Base-by-base conservation (phyloP, 2,329 filamentous ascomycete genomes). In the Teratosphaeria destructans region DNA sequence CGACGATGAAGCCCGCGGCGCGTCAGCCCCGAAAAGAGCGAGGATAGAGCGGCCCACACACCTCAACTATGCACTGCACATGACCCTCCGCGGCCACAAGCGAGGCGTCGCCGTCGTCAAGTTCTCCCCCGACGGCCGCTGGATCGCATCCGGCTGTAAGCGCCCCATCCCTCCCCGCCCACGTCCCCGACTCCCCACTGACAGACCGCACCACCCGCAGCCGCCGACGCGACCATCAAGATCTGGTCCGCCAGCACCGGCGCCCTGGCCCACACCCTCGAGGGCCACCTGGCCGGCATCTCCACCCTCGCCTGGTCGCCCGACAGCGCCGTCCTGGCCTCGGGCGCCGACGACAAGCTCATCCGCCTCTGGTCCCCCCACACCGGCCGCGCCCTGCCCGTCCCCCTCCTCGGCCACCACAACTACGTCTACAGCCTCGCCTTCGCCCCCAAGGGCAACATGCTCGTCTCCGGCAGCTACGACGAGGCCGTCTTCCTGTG, bases 361-460 rank as follows among this genome's bases (percentile, higher is more conserved):
- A 97, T 99, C 63, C 85, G 94, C 2, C 78, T 99, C 1, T 99
- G 94, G 94, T 89, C 96, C 67, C 77, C 83, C 3, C 68, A 77
- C 19, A 83, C 81, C 7, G 83, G 82, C 19, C 81, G 82, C 69
- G 77, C 82, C 32, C 80, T 85, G 58, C 81, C 82, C 0, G 10
- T 29, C 32, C 80, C 82, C 1, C 79, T 97, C 65, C 80, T 88
- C 27, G 93, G 94, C 2, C 94, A 99, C 69, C 91, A 96, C 74
- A 97, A 95, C 75, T 97, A 97, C 74, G 87, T 99, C 35, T 96
- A 95, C 75, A 90, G 88, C 56, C 79, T 99, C 37, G 91, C 92
- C 5, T 97, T 97, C 74, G 93, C 90, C n/a, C 94, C 94, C 1
- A 97, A 96, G 73, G 94, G 94, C 27, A 99, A 99, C 71, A 96